Percentiles rank a stretch among this genome's conserved stretches.
Evolutionary conservation across 805 yeast species (phyloP).

Genomic region (Pichia exigua): DNA sequence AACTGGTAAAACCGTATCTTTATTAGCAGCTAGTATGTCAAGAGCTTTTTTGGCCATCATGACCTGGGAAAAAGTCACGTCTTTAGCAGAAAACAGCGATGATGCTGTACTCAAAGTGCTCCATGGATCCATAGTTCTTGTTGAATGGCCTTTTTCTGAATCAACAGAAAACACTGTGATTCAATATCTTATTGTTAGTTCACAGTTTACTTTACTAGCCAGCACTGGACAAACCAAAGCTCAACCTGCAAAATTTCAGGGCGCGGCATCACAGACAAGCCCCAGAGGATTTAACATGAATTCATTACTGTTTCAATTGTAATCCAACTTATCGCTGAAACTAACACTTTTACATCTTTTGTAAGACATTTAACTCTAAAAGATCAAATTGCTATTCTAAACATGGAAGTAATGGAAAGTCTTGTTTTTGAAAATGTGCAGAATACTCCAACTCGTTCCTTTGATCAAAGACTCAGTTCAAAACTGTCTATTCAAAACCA

Average conservation of each 20-base stretch:
- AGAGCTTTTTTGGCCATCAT: constrained; percentile 32
- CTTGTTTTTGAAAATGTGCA: background rate
- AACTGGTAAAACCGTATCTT: constrained; percentile 19
- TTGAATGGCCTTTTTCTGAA: background rate
- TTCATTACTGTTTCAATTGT: background rate
- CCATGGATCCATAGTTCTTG: constrained; percentile 28
- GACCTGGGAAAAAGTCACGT: constrained; percentile 26
- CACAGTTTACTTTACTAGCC: background rate
- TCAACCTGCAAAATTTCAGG: background rate
- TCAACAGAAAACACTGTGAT: background rate
- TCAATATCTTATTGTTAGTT: background rate
- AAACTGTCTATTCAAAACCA: background rate
- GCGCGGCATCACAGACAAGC: background rate
- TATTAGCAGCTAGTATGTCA: constrained; percentile 21
- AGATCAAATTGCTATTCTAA: background rate
- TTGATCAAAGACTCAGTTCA: constrained; percentile 7
- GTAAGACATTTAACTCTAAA: background rate
- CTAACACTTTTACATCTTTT: background rate
- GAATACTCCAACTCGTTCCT: background rate
- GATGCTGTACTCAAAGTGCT: constrained; percentile 11
- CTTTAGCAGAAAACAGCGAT: constrained; percentile 17
- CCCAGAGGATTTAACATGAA: background rate
- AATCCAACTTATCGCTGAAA: background rate
- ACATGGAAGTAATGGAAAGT: background rate
- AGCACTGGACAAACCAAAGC: background rate